phyloP scores from a whole-genome alignment of 352 stramenopile species.

The Elongisporangium undulatum region DNA sequence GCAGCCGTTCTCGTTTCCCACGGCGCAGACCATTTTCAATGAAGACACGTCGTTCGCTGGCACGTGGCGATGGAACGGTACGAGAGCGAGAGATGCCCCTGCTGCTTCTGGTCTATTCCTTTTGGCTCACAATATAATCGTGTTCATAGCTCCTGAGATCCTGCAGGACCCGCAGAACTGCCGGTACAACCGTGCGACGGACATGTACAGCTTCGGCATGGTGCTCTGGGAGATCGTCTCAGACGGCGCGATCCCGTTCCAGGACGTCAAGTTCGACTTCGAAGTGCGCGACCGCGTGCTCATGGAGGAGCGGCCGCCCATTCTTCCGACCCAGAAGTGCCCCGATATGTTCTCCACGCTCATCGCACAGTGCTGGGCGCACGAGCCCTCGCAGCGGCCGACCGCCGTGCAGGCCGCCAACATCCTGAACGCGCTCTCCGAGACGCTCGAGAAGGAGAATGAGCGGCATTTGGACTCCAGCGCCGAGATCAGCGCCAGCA shows the following conservation, averaged over 20 bases:
- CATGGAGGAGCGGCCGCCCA: conserved; percentile 40
- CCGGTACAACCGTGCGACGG: conserved; percentile 51
- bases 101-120: no score
- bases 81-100: no score
- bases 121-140: neutral
- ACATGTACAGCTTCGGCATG: conserved; percentile 79
- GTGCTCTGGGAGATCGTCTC: conserved; percentile 67
- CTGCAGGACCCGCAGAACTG: conserved; percentile 60
- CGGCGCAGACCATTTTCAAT: conserved; percentile 30
- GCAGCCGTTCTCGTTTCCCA: conserved; percentile 12
- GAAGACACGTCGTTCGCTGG: conserved; percentile 63
- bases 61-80: conserved; percentile 64
- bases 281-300: conserved; percentile 63
- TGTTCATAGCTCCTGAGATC: conserved; percentile 39
- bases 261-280: conserved; percentile 63
- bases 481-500: conserved; percentile 26
- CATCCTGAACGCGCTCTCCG: conserved; percentile 49
- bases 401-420: conserved; percentile 40
- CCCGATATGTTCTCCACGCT: conserved; percentile 48
- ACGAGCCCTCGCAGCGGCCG: conserved; percentile 33
- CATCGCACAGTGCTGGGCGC: conserved; percentile 61
- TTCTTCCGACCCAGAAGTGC: conserved; percentile 39
- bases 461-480: conserved; percentile 18
- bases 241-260: conserved; percentile 57
- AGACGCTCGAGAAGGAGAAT: conserved; percentile 36